A percentile compares a stretch with the other conserved stretches of the same genome.
These are phyloP conservation scores for Tribonema minus DNA, from an alignment of 108 stramenopile genomes.

Conservation along the genomic window DNA sequence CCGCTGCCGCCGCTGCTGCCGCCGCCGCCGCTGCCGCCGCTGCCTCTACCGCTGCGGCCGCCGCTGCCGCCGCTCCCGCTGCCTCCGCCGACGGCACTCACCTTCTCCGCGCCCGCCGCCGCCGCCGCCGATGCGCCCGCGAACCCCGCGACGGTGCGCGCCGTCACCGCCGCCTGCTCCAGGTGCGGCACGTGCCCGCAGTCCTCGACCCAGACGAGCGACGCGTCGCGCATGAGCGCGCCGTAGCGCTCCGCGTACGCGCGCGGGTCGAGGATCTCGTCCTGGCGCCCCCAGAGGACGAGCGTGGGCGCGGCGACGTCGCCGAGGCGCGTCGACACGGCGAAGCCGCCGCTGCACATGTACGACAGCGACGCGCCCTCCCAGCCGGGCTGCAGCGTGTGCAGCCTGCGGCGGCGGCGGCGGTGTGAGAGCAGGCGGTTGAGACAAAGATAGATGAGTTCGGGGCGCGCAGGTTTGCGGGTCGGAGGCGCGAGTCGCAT, in stretches of 20 bases:
- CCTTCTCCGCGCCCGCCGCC: too few relatives aligned
- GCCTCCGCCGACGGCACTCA: too few relatives aligned
- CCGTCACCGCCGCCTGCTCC: slow-evolving; percentile 77
- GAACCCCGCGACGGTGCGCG: slow-evolving; percentile 66
- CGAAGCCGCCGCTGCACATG: slow-evolving; percentile 77
- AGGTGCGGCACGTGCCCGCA: slow-evolving; percentile 90
- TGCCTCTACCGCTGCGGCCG: too few relatives aligned
- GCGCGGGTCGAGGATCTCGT: slow-evolving; percentile 76
- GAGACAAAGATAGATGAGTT: too few relatives aligned
- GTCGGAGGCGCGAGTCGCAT: too few relatives aligned
- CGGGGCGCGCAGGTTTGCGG: too few relatives aligned
- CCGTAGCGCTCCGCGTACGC: slow-evolving; percentile 67
- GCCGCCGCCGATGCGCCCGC: too few relatives aligned
- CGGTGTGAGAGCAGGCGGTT: too few relatives aligned
- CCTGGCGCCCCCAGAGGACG: slow-evolving; percentile 85
- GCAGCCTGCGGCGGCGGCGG: slow-evolving; percentile 74
- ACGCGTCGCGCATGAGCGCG: slow-evolving; percentile 61
- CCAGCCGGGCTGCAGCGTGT: slow-evolving; percentile 78
- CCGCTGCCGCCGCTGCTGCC: too few relatives aligned
- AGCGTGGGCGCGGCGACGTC: slow-evolving; percentile 63
- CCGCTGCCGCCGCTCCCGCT: too few relatives aligned
- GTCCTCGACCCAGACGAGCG: slow-evolving; percentile 75
- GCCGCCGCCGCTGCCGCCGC: too few relatives aligned
- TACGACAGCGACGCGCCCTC: slow-evolving; percentile 70
- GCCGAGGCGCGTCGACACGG: slow-evolving; percentile 68